Evolutionary conservation across 2,329 filamentous ascomycete species (phyloP), one percentile per base, ranked within the genome.

Genomic region (Acephala macrosclerotiorum): DNA sequence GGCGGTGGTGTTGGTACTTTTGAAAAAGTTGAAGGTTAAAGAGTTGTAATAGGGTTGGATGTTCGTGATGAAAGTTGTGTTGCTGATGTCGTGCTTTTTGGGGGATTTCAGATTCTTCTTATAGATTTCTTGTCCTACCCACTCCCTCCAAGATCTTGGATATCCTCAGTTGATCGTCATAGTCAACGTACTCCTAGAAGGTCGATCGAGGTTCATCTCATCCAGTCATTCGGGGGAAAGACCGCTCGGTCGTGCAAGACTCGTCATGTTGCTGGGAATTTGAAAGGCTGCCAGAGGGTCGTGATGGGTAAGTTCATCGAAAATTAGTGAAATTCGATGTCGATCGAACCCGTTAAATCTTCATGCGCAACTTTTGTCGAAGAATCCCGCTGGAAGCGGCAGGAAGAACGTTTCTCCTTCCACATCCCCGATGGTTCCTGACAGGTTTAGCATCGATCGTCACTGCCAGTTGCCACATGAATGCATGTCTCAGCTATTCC

Each of bases 401-500:
- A n/a, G 33, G 18, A 58, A 63, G 36, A 63, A 45, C 40, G 33
- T 64, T 57, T 51, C 49, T 58, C 59, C 60, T 49, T 49, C 49
- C 36, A 42, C 56, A 38, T 2, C 29, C 33, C 63, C 55, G 63
- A 65, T 59, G 57, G 67, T 69, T 67, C 65, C 65, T 69, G 65
- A 47, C 64, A 63, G 63, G 26, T 18, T 16, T 45, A 16, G 11
- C 14, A 65, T 62, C 51, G 57, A 67, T 61, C 62, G 59, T 47
- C 65, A 64, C 45, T 63, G 49, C n/a, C 25, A 47, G 20, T 63
- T 60, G 63, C 67, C 64, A 66, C 64, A 57, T 45, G 18, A 35
- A 47, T 63, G 64, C 62, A 66, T 53, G 60, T 60, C 60, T 69
- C 67, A 69, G 67, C 67, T 69, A 63, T 65, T 60, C 67, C 47